Base-by-base conservation (phyloP, 129 eudicot genomes). In the Cynara cardunculus region DNA sequence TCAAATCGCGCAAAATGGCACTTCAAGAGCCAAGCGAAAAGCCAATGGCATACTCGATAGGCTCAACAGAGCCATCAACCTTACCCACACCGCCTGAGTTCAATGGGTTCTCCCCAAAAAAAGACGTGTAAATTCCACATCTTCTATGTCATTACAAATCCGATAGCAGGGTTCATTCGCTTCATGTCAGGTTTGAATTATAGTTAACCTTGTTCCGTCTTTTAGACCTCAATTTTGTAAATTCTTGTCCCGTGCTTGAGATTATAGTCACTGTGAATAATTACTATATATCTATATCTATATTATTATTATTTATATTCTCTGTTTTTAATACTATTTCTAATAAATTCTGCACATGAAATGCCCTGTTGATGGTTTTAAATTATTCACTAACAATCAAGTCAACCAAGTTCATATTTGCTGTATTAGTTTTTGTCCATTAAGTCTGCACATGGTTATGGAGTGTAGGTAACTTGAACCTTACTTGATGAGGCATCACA, bases 11-110 rank as follows among this genome's bases (percentile, higher is more conserved):
- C 88, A 88, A 80, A 90, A 91, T 44, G 99, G 99, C 2, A 95
- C 97, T 69, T 89, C 99, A 10, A 85, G 99, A 85, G 97, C 99
- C 21, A 92, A 95, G 90, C 86, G 99, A 49, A 95, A 95, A 78
- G 99, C 99, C 13, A 89, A 76, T 74, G 91, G 97, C 74, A 92
- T 95, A 73, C 97, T 95, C 69, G 97, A 92, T 39, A 90, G 95
- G 80, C 82, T 95, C 35, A 92, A 89, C 61, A 80, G 97, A 70
- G 88, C 88, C 16, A 69, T 78, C 80, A 89, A 92, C 79, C 90
- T 88, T 73, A 95, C 94, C n/a, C 97, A 92, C 72, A 92, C 97
- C 62, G 99, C 99, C 3, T 95, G 89, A 95, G 80, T 75, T 80
- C 59, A 35, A 6, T 12, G 27, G 21, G 65, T 5, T 21, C 68